Base-by-base conservation (phyloP, 257 asterid species). In the Gentiana straminea region DNA sequence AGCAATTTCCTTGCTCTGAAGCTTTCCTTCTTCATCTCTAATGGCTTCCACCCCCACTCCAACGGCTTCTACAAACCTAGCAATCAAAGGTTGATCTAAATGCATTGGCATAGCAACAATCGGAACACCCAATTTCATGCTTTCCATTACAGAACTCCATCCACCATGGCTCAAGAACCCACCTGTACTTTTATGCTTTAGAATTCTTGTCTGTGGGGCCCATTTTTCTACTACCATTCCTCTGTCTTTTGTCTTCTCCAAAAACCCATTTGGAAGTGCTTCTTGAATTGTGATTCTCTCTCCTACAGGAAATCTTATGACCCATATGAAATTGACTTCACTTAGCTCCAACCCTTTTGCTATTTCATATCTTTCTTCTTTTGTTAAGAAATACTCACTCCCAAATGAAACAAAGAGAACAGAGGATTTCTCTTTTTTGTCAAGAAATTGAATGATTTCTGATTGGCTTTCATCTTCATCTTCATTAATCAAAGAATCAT, bases 121-220 rank as follows among this genome's bases (percentile, higher is more conserved):
- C 8, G 73, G 77, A 41, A 71, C 60, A 1, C 77, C 73, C 35
- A 64, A 35, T 52, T 54, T 58, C 54, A 66, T 41, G 2, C 70
- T 52, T 55, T 71, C 73, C 73, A 50, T 49, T 1, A 66, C 37
- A 1, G 73, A 62, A 44, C 59, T 50, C 77, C 77, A 71, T 47
- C 73, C 77, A 34, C 77, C 62, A 1, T 71, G 73, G 15, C 73
- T 66, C 34, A 71, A 33, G 7, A 71, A 71, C 0, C 69, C 73
- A 6, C 70, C 73, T 0, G 53, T 36, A 57, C 70, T 63, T 3
- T 59, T 13, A 62, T 66, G 69, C 32, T 49, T 47, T 53, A 71
- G 48, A 38, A 71, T 66, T 41, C 33, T 66, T n/a, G 58, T 49
- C 58, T 66, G 77, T 3, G 67, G 70, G 3, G 64, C 70, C 73